Evolutionary conservation across 768 basidiomycete genomes (phyloP).

Genomic region (Boletellus sp.): DNA sequence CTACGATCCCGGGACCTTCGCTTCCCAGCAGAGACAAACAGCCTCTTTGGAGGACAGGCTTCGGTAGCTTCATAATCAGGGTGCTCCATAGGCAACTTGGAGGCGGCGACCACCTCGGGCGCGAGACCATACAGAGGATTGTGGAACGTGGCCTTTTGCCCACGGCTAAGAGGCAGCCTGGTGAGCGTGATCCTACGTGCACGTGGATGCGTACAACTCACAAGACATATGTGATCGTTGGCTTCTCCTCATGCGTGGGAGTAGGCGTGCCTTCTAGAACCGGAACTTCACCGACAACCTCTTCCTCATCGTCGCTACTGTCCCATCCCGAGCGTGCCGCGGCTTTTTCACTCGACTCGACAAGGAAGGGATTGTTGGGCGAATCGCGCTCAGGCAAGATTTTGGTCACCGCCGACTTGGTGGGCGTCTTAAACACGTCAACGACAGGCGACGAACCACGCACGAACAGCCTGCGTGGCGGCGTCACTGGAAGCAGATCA

Average conservation of each 20-base stretch:
- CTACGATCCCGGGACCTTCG: slow-evolving; percentile 26
- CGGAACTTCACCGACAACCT: slow-evolving; percentile 31
- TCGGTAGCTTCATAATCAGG: slow-evolving; percentile 62
- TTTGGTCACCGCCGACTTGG: slow-evolving; percentile 36
- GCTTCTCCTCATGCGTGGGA: slow-evolving; percentile 46
- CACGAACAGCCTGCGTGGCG: slow-evolving; percentile 21
- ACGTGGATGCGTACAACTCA: slow-evolving; percentile 35
- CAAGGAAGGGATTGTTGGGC: slow-evolving; percentile 70
- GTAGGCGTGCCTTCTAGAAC: slow-evolving; percentile 38
- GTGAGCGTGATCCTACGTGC: neutral
- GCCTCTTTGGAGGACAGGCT: slow-evolving; percentile 50
- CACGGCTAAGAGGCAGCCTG: slow-evolving; percentile 49
- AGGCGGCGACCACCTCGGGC: slow-evolving; percentile 38
- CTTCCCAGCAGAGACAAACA: slow-evolving; percentile 48
- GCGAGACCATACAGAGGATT: slow-evolving; percentile 61
- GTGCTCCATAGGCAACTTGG: slow-evolving; percentile 56
- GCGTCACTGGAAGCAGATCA: slow-evolving; percentile 21
- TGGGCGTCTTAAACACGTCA: slow-evolving; percentile 35
- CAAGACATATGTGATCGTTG: slow-evolving; percentile 72
- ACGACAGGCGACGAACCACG: slow-evolving; percentile 17
- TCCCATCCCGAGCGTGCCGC: slow-evolving; percentile 25
- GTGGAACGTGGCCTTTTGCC: slow-evolving; percentile 55
- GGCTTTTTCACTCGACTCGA: slow-evolving; percentile 28
- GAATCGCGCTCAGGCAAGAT: slow-evolving; percentile 51
- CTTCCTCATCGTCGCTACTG: slow-evolving; percentile 35